Percentiles rank a stretch among this genome's conserved stretches.
Conservation (phyloP, 2,329 filamentous ascomycete genomes). For the Aspergillus novoparasiticus region DNA sequence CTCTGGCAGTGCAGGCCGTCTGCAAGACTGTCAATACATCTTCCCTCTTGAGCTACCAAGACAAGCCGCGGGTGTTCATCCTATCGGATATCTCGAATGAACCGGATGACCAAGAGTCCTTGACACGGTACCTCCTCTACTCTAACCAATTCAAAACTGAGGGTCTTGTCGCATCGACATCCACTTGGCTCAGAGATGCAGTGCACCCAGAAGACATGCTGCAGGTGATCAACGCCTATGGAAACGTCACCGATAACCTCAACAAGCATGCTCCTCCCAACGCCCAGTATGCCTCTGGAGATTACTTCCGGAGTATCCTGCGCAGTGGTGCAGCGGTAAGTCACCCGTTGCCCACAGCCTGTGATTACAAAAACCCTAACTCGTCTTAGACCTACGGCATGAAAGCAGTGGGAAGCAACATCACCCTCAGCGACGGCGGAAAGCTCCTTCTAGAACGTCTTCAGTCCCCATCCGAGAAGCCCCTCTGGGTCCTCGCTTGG, state of each 20-base stretch:
- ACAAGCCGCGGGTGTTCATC: slow-evolving; percentile 24
- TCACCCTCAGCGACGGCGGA: slow-evolving; percentile 46
- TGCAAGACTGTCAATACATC: neutral
- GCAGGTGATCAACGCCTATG: slow-evolving; percentile 50
- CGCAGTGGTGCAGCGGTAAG: slow-evolving; percentile 44
- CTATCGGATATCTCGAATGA: slow-evolving; percentile 7
- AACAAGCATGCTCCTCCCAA: slow-evolving; percentile 52
- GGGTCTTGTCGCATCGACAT: slow-evolving; percentile 50
- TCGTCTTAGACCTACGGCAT: slow-evolving; percentile 34
- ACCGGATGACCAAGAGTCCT: slow-evolving; percentile 14
- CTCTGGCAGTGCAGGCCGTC: neutral
- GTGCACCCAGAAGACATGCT: slow-evolving; percentile 48
- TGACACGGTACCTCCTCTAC: slow-evolving; percentile 50
- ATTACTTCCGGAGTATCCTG: slow-evolving; percentile 41
- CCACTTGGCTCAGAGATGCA: slow-evolving; percentile 48
- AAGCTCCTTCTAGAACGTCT: slow-evolving; percentile 50
- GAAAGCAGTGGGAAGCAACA: slow-evolving; percentile 36
- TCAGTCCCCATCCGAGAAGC: slow-evolving; percentile 35
- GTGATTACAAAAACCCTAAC: neutral
- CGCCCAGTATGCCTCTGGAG: slow-evolving; percentile 44
- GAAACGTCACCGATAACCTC: slow-evolving; percentile 49
- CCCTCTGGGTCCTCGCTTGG: slow-evolving; percentile 58
- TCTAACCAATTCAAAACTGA: slow-evolving; percentile 51
- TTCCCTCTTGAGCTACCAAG: neutral
- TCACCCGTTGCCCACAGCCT: slow-evolving; percentile 1